Percentiles rank a stretch among this genome's conserved stretches.
Conservation (phyloP, 1,139 yeast genomes). For the Kurtzmaniella quercitrusa region DNA sequence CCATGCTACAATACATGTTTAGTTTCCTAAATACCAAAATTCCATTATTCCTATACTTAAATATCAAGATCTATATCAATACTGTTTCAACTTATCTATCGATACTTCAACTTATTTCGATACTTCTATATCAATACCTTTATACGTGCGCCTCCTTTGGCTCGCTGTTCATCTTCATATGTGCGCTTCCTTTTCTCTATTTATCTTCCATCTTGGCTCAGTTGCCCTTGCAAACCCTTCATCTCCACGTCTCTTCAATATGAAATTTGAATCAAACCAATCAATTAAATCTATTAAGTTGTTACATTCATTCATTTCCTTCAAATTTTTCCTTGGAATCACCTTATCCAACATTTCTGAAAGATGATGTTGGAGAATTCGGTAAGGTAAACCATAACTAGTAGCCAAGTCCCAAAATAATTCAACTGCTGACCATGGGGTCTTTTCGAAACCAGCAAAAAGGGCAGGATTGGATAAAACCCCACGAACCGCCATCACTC, state of each 20-base stretch:
- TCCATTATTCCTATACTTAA: background rate
- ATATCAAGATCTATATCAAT: too few species aligned
- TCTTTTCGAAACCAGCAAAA: constrained; percentile 63
- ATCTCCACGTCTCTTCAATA: constrained; percentile 62
- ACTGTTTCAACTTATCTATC: too few species aligned
- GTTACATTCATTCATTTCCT: constrained; percentile 60
- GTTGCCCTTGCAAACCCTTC: constrained; percentile 59
- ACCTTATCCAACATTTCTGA: constrained; percentile 76
- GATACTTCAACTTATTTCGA: too few species aligned
- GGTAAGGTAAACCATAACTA: constrained; percentile 78
- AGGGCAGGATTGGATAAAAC: constrained; percentile 80
- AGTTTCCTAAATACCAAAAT: constrained; percentile 1
- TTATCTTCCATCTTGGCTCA: constrained; percentile 50
- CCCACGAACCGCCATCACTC: constrained; percentile 96
- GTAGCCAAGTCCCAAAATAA: constrained; percentile 74
- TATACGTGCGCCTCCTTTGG: constrained; percentile 25
- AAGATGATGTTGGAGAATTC: constrained; percentile 81
- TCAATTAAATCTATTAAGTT: constrained; percentile 65
- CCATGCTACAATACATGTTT: too few species aligned
- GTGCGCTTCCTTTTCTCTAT: constrained; percentile 25
- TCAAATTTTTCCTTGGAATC: constrained; percentile 50
- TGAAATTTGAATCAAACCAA: constrained; percentile 74
- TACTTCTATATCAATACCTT: background rate
- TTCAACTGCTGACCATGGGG: constrained; percentile 93
- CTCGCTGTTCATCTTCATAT: constrained; percentile 15